Evolutionary conservation across 768 basidiomycete genomes (phyloP), one percentile per base, ranked within the genome.

Genomic region (Termitomyces sp.): DNA sequence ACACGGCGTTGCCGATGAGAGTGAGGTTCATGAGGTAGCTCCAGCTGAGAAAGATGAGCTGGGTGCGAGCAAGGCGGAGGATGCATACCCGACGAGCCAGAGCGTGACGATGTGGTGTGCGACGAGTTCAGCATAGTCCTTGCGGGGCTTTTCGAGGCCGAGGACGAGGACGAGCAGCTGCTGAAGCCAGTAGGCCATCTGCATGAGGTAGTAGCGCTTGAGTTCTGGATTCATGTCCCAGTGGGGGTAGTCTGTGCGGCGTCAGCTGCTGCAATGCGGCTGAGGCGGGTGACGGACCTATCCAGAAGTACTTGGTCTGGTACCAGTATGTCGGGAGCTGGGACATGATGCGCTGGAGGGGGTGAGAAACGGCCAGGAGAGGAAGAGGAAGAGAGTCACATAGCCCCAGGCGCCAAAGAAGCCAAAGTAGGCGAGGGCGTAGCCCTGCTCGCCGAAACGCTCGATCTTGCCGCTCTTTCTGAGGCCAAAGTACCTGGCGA

Each of bases 161-260:
- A 95, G 81, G 3, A 89, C 74, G 8, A 98, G 80, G 18, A 99
- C 86, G 20, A 98, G 72, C 59, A 95, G 79, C 69, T 99, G 94
- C 67, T 98, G 95, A 48, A 85, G 81, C 97, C 97, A 98, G 71
- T 97, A 98, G 2, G 94, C 79, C 59, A 84, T 81, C 68, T 99
- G 96, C 75, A 94, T 83, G 56, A 99, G 85, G 70, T 98, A 98
- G 75, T 97, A 98, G 46, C 81, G 72, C 74, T 99, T 99, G 64
- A 98, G 75, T 60, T 85, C 81, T 0, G 86, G 84, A 26, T 81
- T 81, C 89, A 99, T 91, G 47, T 88, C 81, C 87, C 90, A 92
- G 67, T 91, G 84, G 18, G 95, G 95, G 67, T 96, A 97, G 56
- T 83, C 92, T 93, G 45, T 1, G 34, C 2, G 26, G n/a, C 16